Conservation (phyloP, 2,329 filamentous ascomycete species). For the Endocalyx cinctus region DNA sequence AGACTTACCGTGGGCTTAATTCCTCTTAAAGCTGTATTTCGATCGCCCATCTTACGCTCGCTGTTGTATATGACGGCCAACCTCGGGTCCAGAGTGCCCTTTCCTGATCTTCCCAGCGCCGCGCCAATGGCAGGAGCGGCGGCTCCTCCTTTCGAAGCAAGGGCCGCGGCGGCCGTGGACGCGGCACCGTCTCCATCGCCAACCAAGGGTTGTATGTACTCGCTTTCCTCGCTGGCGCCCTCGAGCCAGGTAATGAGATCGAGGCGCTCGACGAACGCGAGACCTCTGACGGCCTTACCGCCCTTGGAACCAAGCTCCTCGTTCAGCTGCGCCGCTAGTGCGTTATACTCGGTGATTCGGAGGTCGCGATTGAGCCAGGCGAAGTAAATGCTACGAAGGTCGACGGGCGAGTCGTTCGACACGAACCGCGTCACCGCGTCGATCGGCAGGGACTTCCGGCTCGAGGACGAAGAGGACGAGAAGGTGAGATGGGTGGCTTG, state of each 20-base stretch:
- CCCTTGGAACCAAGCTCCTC: constrained; percentile 65
- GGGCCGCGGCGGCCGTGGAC: constrained; percentile 34
- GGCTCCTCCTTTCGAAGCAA: constrained; percentile 34
- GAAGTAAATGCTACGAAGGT: constrained; percentile 93
- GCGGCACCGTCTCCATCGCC: constrained; percentile 53
- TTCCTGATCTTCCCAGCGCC: constrained; percentile 49
- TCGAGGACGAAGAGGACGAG: constrained; percentile 60
- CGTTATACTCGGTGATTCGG: constrained; percentile 86
- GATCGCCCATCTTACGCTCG: constrained; percentile 87
- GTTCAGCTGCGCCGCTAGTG: constrained; percentile 74
- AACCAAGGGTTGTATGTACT: constrained; percentile 83
- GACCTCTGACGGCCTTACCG: constrained; percentile 77
- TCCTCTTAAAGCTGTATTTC: constrained; percentile 81
- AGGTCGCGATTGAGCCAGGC: constrained; percentile 92
- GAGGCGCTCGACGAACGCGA: constrained; percentile 86
- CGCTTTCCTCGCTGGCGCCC: constrained; percentile 82
- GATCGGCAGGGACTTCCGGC: constrained; percentile 61
- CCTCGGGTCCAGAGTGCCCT: constrained; percentile 71
- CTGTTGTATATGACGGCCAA: constrained; percentile 85
- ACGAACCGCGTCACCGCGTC: constrained; percentile 79
- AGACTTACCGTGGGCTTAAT: constrained; percentile 76
- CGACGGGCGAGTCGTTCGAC: constrained; percentile 69
- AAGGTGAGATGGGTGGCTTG: constrained; percentile 78
- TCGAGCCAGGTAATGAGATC: constrained; percentile 93
- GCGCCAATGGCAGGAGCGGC: constrained; percentile 36